phyloP scores from a whole-genome alignment of 2,329 filamentous ascomycete genomes.

The Bertia moriformis region DNA sequence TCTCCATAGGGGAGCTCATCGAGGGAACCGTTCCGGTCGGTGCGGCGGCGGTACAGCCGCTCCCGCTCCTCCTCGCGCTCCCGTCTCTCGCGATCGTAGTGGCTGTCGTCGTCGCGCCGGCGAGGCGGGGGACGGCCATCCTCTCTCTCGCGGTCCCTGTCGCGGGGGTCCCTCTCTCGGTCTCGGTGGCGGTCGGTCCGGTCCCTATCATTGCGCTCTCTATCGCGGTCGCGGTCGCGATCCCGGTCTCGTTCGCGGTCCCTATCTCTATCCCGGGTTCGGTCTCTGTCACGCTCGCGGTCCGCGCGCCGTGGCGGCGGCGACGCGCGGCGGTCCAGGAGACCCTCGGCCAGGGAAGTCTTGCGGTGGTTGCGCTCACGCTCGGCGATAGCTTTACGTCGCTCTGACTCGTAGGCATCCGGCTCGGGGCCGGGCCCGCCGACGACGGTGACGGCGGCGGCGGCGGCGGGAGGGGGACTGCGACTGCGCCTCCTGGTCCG shows the following conservation, averaged over 20 bases:
- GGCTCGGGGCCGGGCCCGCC: too few species aligned
- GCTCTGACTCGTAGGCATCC: constrained; percentile 88
- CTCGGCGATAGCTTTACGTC: constrained; percentile 82
- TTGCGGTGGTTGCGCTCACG: constrained; percentile 88
- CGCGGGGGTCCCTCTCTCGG: neutral
- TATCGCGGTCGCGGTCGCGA: constrained; percentile 16
- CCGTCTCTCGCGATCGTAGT: constrained; percentile 74
- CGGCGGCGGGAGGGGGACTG: constrained; percentile 29
- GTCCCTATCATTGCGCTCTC: constrained; percentile 11
- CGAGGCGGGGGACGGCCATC: constrained; percentile 30
- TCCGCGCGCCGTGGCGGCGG: constrained; percentile 21
- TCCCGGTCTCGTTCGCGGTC: constrained; percentile 25
- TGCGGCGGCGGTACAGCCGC: constrained; percentile 68
- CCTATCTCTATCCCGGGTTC: constrained; percentile 23
- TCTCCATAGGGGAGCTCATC: constrained; percentile 90
- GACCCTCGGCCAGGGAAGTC: constrained; percentile 51
- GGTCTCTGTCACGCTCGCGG: constrained; percentile 23
- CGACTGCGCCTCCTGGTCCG: constrained; percentile 56
- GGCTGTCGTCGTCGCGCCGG: constrained; percentile 44
- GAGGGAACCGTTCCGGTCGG: constrained; percentile 61
- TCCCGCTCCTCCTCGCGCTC: constrained; percentile 85
- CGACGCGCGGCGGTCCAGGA: constrained; percentile 33
- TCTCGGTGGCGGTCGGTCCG: constrained; percentile 6
- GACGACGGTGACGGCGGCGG: too few species aligned
- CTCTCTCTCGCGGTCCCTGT: constrained; percentile 11